Percentiles rank a stretch among this genome's conserved stretches.
Conservation (phyloP, 2,329 filamentous ascomycete genomes). For the Cladophialophora psammophila region DNA sequence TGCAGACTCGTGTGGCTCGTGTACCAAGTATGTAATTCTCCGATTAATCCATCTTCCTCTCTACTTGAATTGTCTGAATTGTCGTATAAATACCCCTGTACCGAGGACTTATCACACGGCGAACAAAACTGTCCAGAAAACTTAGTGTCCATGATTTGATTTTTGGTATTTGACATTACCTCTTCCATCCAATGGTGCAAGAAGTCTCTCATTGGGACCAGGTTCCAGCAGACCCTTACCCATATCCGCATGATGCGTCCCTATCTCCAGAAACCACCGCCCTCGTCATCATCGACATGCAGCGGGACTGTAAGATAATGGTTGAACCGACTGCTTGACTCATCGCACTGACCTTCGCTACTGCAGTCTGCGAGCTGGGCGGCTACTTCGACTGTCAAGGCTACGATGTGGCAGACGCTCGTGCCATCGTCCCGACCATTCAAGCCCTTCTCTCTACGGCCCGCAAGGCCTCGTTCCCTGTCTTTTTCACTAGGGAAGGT, state of each 20-base stretch:
- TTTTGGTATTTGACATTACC: neutral
- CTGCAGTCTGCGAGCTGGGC: slow-evolving; percentile 51
- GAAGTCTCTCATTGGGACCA: slow-evolving; percentile 2
- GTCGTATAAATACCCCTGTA: neutral
- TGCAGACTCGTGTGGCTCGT: neutral
- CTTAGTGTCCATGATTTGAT: too few species aligned
- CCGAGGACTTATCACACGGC: slow-evolving; percentile 44
- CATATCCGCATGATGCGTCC: slow-evolving; percentile 54
- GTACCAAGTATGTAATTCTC: neutral
- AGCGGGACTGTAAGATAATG: slow-evolving; percentile 51
- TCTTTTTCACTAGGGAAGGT: slow-evolving; percentile 58
- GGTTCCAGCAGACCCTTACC: slow-evolving; percentile 27
- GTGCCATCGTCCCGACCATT: slow-evolving; percentile 51
- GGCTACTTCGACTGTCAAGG: slow-evolving; percentile 57
- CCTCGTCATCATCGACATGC: slow-evolving; percentile 58
- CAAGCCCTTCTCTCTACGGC: slow-evolving; percentile 50
- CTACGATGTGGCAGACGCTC: slow-evolving; percentile 51
- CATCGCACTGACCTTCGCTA: neutral
- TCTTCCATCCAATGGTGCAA: slow-evolving; percentile 6
- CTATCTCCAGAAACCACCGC: slow-evolving; percentile 56
- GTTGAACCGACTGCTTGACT: neutral
- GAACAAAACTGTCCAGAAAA: slow-evolving; percentile 51
- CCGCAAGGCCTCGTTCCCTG: slow-evolving; percentile 49
- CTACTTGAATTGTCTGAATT: too few species aligned
- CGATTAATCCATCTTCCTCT: neutral